These are phyloP conservation scores for Firmiana major DNA, from an alignment of 345 rosid species.

Conservation along the genomic window DNA sequence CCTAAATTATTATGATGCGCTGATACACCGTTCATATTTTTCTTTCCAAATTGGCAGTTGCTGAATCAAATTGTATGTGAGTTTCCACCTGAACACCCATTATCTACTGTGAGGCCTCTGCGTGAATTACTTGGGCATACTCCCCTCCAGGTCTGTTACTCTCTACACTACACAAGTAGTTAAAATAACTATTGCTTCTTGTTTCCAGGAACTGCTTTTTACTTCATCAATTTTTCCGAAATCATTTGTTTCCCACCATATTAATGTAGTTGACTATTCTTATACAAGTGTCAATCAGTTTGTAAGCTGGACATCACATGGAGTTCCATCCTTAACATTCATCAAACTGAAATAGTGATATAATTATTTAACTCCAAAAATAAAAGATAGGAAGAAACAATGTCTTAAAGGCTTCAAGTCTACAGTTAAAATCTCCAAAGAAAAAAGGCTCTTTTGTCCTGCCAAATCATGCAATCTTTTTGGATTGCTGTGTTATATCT, in stretches of 20 bases:
- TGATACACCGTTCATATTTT: neutral
- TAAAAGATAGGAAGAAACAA: neutral
- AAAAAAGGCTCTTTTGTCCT: neutral
- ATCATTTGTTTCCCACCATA: neutral
- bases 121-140: constrained; percentile 97
- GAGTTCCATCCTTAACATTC: neutral
- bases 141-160: constrained; percentile 71
- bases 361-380: neutral
- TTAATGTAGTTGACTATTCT: neutral
- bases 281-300: neutral
- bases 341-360: neutral
- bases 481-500: neutral
- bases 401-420: neutral
- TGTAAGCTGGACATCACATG: neutral
- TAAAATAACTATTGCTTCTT: neutral
- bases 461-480: neutral
- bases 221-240: neutral
- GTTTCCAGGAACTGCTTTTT: neutral
- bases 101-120: constrained; percentile 76
- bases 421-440: neutral
- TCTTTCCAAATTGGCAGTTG: constrained; percentile 44
- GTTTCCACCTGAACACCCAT: constrained; percentile 94
- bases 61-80: constrained; percentile 95
- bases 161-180: constrained; percentile 3
- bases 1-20: constrained; percentile 4